Percentiles rank a stretch among this genome's conserved stretches.
These are phyloP conservation scores for Pleurotus eryngii DNA, from an alignment of 768 basidiomycete genomes.

Conservation along the genomic window DNA sequence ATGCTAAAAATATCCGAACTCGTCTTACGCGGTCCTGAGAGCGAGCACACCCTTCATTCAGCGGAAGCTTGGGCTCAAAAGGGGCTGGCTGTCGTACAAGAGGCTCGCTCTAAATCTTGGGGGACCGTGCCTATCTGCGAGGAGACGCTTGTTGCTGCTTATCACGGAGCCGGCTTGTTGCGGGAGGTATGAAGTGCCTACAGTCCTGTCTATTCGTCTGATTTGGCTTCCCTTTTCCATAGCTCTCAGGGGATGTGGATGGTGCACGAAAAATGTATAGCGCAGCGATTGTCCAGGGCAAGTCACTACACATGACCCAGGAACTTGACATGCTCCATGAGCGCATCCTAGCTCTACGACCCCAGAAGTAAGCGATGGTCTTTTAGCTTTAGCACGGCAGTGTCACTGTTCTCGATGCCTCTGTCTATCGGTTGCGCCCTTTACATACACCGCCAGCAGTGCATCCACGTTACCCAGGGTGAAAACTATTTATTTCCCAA, in stretches of 20 bases:
- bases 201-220: too few relatives aligned
- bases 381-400: too few relatives aligned
- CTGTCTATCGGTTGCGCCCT: not conserved
- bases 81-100: conserved; percentile 33
- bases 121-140: not conserved
- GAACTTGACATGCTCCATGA: not conserved
- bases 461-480: too few relatives aligned
- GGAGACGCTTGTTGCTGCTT: conserved; percentile 2
- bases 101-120: conserved; percentile 6
- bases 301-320: not conserved
- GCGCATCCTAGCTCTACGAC: not conserved
- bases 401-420: not conserved
- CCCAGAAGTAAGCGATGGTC: not conserved
- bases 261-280: not conserved
- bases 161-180: conserved; percentile 1
- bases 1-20: conserved; percentile 46
- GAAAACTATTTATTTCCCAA: too few relatives aligned
- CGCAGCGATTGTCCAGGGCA: not conserved
- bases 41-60: conserved; percentile 31
- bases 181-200: not conserved
- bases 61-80: conserved; percentile 65
- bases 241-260: not conserved
- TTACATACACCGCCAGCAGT: not conserved
- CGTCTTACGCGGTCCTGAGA: conserved; percentile 29
- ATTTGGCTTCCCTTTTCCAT: not conserved